phyloP scores from a whole-genome alignment of 352 stramenopile species.

The Lagenidium sp. region DNA sequence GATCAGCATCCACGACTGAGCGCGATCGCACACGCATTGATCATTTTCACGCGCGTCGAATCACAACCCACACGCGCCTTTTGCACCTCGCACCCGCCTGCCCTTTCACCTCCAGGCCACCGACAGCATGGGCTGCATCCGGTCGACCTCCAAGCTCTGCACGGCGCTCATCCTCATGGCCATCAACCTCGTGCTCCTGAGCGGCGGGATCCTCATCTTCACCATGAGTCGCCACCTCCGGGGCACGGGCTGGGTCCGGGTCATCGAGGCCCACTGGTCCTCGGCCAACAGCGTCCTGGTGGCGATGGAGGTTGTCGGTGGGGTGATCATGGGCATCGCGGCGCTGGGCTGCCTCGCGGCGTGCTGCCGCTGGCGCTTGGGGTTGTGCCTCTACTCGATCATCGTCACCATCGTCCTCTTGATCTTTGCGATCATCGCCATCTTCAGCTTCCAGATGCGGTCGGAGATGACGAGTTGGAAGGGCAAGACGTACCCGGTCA shows the following conservation, averaged over 20 bases:
- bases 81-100: too few relatives aligned
- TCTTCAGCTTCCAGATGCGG: slow-evolving; percentile 3
- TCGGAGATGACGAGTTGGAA: slow-evolving; percentile 39
- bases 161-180: slow-evolving; percentile 34
- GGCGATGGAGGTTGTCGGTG: slow-evolving; percentile 37
- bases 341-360: slow-evolving; percentile 46
- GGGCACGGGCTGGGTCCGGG: slow-evolving; percentile 44
- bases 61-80: too few relatives aligned
- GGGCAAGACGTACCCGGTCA: slow-evolving; percentile 33
- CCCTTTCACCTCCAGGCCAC: too few relatives aligned
- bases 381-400: slow-evolving; percentile 45
- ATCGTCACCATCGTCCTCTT: slow-evolving; percentile 43
- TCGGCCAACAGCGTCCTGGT: slow-evolving; percentile 31
- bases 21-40: too few relatives aligned
- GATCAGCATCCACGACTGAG: too few relatives aligned
- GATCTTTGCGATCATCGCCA: slow-evolving; percentile 15
- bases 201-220: slow-evolving; percentile 46
- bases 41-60: too few relatives aligned
- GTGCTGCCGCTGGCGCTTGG: slow-evolving; percentile 42
- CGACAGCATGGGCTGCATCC: slow-evolving; percentile 14
- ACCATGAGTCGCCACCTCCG: slow-evolving; percentile 32
- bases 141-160: slow-evolving; percentile 6
- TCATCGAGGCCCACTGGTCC: slow-evolving; percentile 47
- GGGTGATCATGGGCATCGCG: slow-evolving; percentile 45
- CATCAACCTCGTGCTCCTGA: slow-evolving; percentile 53